phyloP scores from a whole-genome alignment of 1,139 yeast genomes.

The Fermentozyma sake region DNA sequence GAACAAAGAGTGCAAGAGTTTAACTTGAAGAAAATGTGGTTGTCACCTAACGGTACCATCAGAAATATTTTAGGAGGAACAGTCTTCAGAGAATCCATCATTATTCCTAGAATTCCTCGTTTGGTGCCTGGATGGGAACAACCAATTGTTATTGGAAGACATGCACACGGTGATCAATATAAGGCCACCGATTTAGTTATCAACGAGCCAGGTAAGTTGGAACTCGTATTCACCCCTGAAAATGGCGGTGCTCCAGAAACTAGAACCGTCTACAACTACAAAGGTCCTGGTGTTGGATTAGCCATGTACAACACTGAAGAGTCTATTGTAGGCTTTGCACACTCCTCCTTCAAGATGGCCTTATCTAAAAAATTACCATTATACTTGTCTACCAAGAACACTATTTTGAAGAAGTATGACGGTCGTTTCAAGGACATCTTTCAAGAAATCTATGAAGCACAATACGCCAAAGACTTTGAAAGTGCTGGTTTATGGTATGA shows the following conservation, averaged over 20 bases:
- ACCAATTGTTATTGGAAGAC: constrained; percentile 95
- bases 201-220: constrained; percentile 75
- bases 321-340: constrained; percentile 86
- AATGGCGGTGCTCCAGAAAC: constrained; percentile 57
- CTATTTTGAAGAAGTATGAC: constrained; percentile 88
- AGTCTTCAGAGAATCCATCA: constrained; percentile 94
- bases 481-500: constrained; percentile 84
- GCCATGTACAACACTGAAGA: constrained; percentile 96
- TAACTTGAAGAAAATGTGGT: constrained; percentile 91
- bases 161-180: constrained; percentile 96
- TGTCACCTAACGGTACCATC: constrained; percentile 94
- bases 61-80: constrained; percentile 94
- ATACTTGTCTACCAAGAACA: constrained; percentile 87
- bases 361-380: constrained; percentile 71
- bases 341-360: constrained; percentile 87
- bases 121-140: constrained; percentile 90
- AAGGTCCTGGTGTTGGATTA: constrained; percentile 79
- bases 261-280: constrained; percentile 65
- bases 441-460: constrained; percentile 69
- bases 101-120: constrained; percentile 83
- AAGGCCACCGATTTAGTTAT: constrained; percentile 83
- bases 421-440: constrained; percentile 94
- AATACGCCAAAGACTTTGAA: constrained; percentile 70
- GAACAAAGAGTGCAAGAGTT: constrained; percentile 93
- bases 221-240: constrained; percentile 72